Evolutionary conservation across 352 stramenopile species (phyloP), one percentile per base, ranked within the genome.

Genomic region (Phytophthora kernoviae): DNA sequence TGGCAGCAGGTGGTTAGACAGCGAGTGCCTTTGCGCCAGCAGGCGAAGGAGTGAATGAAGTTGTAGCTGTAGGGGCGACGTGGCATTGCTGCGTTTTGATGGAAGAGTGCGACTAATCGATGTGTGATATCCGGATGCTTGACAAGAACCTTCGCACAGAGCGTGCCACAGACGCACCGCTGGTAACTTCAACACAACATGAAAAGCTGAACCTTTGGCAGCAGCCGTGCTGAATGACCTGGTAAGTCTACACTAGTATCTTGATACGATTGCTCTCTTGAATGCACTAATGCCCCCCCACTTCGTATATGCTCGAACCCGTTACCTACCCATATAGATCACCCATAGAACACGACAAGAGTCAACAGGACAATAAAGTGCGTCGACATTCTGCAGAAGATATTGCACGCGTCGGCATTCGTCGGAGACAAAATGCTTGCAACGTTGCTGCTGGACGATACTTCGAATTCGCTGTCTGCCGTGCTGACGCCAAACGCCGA

Each of bases 401-500:
- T 40, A 56, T 43, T 14, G 11, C 43, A 22, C 42, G 14, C 26
- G 36, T 30, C 32, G 43, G 26, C 33, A 34, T 36, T 65, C 9
- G 17, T 54, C 40, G 56, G 53, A 15, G 39, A 40, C 18, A 45
- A 54, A 12, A 20, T 17, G 5, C 36, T 45, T 32, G 36, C 32
- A n/a, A 37, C 52, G 34, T n/a, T 50, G 48, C 20, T 54, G 49
- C 21, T 61, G 27, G 39, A 32, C 9, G 47, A 20, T 27, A 47
- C 54, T 1, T 18, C 32, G 9, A 17, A 9, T 11, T 53, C 33
- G 7, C 24, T 42, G 14, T 67, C 52, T 14, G 17, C 33, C 5
- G 47, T 10, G 27, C 33, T 54, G 43, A 68, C n/a, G 20, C 55
- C 37, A 26, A 79, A 79, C n/a, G 70, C 58, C 5, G 49, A 7